These are phyloP conservation scores for Basidiobolus meristosporus DNA, from an alignment of 371 early-diverging fungal genomes.

Conservation along the genomic window DNA sequence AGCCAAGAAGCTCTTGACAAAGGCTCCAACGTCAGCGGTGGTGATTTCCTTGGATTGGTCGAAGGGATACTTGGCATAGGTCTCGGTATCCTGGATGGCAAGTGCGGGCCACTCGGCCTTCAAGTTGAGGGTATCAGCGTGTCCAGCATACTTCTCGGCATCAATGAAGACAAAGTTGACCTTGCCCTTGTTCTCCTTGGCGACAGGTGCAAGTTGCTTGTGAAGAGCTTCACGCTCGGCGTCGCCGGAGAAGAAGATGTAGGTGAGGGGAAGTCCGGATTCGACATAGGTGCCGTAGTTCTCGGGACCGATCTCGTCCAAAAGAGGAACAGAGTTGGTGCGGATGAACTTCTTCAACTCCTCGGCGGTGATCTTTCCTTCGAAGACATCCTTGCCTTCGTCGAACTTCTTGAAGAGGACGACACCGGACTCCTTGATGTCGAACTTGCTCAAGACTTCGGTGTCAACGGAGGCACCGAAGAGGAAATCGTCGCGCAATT, in stretches of 20 bases:
- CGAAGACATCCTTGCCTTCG: conserved; percentile 47
- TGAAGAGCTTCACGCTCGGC: conserved; percentile 33
- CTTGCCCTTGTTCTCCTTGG: conserved; percentile 69
- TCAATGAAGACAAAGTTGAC: conserved; percentile 80
- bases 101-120: conserved; percentile 83
- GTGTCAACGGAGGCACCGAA: conserved; percentile 47
- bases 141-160: conserved; percentile 59
- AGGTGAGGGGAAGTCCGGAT: conserved; percentile 70
- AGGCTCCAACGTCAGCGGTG: conserved; percentile 25
- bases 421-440: conserved; percentile 34
- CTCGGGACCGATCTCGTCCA: conserved; percentile 76
- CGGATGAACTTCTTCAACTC: conserved; percentile 41
- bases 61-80: conserved; percentile 62
- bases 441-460: conserved; percentile 19
- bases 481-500: conserved; percentile 56
- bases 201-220: conserved; percentile 34
- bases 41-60: conserved; percentile 40
- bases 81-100: conserved; percentile 57
- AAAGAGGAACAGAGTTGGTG: conserved; percentile 55
- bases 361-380: conserved; percentile 27
- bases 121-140: conserved; percentile 67
- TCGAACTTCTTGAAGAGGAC: conserved; percentile 83
- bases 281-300: conserved; percentile 73
- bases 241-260: conserved; percentile 50
- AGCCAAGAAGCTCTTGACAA: conserved; percentile 37